Percentiles rank a stretch among this genome's conserved stretches.
Conservation (phyloP, 495 filamentous ascomycete genomes). For the Aspergillus coremiiformis region DNA sequence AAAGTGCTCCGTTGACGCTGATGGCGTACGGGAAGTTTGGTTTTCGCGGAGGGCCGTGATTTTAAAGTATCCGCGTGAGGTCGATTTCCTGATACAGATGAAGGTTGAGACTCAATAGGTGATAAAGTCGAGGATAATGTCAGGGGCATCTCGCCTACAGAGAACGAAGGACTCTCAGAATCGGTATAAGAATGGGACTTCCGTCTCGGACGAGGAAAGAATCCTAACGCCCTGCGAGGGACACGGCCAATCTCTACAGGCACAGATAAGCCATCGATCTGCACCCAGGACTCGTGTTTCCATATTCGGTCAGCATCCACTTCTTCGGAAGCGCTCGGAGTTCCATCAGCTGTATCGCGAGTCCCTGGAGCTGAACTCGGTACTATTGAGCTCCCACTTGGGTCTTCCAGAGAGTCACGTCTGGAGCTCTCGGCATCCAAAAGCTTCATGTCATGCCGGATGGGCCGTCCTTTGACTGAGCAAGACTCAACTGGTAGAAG, state of each 20-base stretch:
- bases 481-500: constrained; percentile 88
- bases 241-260: constrained; percentile 84
- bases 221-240: constrained; percentile 71
- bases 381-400: constrained; percentile 36
- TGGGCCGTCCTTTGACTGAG: constrained; percentile 64
- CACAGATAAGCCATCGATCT: constrained; percentile 58
- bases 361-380: constrained; percentile 21
- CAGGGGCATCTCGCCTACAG: constrained; percentile 23
- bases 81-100: constrained; percentile 15
- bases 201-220: constrained; percentile 84
- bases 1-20: constrained; percentile 38
- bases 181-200: constrained; percentile 57
- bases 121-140: constrained; percentile 29
- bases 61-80: constrained; percentile 16
- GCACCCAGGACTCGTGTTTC: constrained; percentile 83
- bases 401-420: constrained; percentile 25
- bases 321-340: constrained; percentile 19
- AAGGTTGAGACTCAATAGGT: constrained; percentile 23
- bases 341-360: constrained; percentile 5
- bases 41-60: constrained; percentile 10
- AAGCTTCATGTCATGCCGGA: constrained; percentile 22
- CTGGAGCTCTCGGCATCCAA: constrained; percentile 21
- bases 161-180: constrained; percentile 28
- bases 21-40: constrained; percentile 21
- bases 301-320: constrained; percentile 52